phyloP scores from a whole-genome alignment of 495 filamentous ascomycete genomes.

The Penicillium verhagenii region DNA sequence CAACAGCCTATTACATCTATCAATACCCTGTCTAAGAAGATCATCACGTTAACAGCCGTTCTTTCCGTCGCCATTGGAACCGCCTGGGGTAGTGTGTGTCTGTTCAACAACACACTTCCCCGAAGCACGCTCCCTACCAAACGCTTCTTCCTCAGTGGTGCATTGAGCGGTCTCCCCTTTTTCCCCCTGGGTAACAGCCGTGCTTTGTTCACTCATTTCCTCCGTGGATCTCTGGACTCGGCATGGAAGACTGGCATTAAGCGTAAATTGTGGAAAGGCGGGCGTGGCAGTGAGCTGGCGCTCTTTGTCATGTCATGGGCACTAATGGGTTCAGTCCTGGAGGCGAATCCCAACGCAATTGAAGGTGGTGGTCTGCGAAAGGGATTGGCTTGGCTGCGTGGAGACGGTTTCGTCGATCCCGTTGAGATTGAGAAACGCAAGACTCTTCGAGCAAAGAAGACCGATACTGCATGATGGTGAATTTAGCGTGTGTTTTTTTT shows the following conservation, averaged over 20 bases:
- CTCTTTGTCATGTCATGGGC: constrained; percentile 76
- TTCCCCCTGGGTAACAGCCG: constrained; percentile 68
- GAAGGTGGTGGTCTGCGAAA: constrained; percentile 67
- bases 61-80: constrained; percentile 76
- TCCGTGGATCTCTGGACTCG: constrained; percentile 70
- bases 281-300: constrained; percentile 78
- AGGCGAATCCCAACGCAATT: constrained; percentile 65
- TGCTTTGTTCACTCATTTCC: constrained; percentile 64
- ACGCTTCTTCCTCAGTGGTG: constrained; percentile 85
- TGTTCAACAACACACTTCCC: constrained; percentile 78
- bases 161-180: constrained; percentile 75
- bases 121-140: constrained; percentile 71
- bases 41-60: constrained; percentile 70
- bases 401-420: constrained; percentile 61
- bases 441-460: constrained; percentile 30
- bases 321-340: constrained; percentile 74
- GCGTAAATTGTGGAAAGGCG: constrained; percentile 74
- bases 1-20: constrained; percentile 62
- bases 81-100: constrained; percentile 82
- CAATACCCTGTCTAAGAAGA: constrained; percentile 57
- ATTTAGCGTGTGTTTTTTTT: too few relatives aligned
- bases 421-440: constrained; percentile 34
- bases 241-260: constrained; percentile 91
- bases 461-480: too few relatives aligned
- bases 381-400: constrained; percentile 70